A percentile compares a stretch with the other conserved stretches of the same genome.
These are phyloP conservation scores for Nicotiana knightiana DNA, from an alignment of 257 asterid genomes.

Conservation along the genomic window DNA sequence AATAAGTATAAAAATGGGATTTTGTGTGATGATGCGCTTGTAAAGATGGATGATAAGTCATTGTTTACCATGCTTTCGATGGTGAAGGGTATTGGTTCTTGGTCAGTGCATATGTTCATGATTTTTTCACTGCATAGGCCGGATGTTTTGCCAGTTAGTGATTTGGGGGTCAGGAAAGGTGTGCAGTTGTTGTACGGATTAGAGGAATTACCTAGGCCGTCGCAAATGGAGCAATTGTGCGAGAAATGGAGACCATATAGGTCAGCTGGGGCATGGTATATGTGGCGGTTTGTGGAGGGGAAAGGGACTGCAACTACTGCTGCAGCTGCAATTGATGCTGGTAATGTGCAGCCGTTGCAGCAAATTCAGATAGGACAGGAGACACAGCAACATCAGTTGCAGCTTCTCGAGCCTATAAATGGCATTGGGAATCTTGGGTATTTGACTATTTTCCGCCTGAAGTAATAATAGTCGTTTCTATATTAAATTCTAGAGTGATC, in stretches of 20 bases:
- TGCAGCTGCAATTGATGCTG: slow-evolving; percentile 38
- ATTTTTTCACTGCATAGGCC: slow-evolving; percentile 85
- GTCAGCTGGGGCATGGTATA: slow-evolving; percentile 94
- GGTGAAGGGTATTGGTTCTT: slow-evolving; percentile 97
- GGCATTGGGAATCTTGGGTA: slow-evolving; percentile 80
- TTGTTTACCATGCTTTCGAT: slow-evolving; percentile 88
- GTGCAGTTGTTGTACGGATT: slow-evolving; percentile 75
- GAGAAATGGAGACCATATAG: slow-evolving; percentile 95
- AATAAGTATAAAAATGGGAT: slow-evolving; percentile 77
- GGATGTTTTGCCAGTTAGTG: slow-evolving; percentile 92
- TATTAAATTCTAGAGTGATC: not conserved
- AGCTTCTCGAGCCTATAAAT: slow-evolving; percentile 75
- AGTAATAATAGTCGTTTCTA: not conserved
- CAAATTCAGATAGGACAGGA: slow-evolving; percentile 55
- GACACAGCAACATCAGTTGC: slow-evolving; percentile 55
- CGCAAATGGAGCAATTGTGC: slow-evolving; percentile 84
- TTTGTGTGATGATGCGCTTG: slow-evolving; percentile 68
- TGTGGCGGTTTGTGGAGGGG: slow-evolving; percentile 86
- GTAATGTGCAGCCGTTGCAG: slow-evolving; percentile 63
- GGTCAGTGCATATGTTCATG: slow-evolving; percentile 99
- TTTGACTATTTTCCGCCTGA: not conserved
- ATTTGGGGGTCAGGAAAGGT: slow-evolving; percentile 92
- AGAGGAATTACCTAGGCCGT: slow-evolving; percentile 86
- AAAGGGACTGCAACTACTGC: slow-evolving; percentile 49
- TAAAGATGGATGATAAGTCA: slow-evolving; percentile 89